phyloP scores from a whole-genome alignment of 169 alveolate species.

The Plasmodium cynomolgi region DNA sequence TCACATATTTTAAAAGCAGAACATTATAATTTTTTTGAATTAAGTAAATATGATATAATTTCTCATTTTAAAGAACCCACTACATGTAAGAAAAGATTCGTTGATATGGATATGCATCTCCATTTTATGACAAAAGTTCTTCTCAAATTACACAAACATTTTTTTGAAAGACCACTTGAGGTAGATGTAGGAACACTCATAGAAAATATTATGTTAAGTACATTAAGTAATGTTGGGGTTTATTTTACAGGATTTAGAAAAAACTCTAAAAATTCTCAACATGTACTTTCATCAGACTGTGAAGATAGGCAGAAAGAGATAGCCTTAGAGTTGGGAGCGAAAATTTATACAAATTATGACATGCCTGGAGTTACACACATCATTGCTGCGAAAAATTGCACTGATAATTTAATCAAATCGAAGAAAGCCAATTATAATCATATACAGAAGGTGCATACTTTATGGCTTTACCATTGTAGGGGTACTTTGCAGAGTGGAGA shows the following conservation, averaged over 20 bases:
- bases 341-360: constrained; percentile 83
- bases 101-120: constrained; percentile 91
- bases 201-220: constrained; percentile 83
- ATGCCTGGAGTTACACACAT: constrained; percentile 90
- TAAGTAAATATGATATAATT: constrained; percentile 78
- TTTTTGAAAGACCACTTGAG: constrained; percentile 88
- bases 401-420: constrained; percentile 89
- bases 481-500: constrained; percentile 88
- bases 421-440: constrained; percentile 83
- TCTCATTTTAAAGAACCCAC: constrained; percentile 76
- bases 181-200: constrained; percentile 89
- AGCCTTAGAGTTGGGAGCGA: constrained; percentile 91
- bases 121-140: constrained; percentile 89
- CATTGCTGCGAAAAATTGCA: constrained; percentile 91
- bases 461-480: constrained; percentile 93
- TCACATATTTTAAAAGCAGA: constrained; percentile 92
- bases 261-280: constrained; percentile 84
- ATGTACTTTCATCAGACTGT: constrained; percentile 89
- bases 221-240: constrained; percentile 87
- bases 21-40: constrained; percentile 91
- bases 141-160: constrained; percentile 88
- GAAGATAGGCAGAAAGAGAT: constrained; percentile 91
- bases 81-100: constrained; percentile 76
- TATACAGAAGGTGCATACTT: constrained; percentile 89
- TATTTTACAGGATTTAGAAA: constrained; percentile 92